phyloP scores from a whole-genome alignment of 768 basidiomycete species.

The Macrocybe gigantea region DNA sequence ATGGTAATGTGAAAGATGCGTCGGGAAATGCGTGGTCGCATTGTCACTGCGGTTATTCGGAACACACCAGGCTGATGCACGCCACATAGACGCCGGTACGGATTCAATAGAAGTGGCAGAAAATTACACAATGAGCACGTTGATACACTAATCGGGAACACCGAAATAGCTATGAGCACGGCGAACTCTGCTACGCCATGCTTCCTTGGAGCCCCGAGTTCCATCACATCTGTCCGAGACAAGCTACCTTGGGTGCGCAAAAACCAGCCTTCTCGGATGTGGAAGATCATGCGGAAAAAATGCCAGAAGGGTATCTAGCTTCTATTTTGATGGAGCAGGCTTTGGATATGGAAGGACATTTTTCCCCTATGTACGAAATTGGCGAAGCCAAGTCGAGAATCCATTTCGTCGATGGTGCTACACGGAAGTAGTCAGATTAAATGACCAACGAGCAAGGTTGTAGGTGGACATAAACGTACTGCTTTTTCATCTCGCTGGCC shows the following conservation, averaged over 20 bases:
- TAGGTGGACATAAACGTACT: constrained; percentile 39
- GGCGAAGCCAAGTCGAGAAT: constrained; percentile 59
- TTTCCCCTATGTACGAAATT: constrained; percentile 57
- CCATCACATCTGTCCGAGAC: too few relatives aligned
- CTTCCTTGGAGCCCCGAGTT: too few relatives aligned
- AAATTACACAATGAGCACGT: too few relatives aligned
- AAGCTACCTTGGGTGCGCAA: too few relatives aligned
- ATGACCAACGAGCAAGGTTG: not conserved
- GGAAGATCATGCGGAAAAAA: too few relatives aligned
- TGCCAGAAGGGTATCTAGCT: not conserved
- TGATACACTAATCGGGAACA: too few relatives aligned
- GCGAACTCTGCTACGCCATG: too few relatives aligned
- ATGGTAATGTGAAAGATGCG: constrained; percentile 13
- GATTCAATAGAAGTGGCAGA: too few relatives aligned
- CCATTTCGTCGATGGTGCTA: constrained; percentile 77
- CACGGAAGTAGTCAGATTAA: constrained; percentile 3
- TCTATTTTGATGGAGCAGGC: not conserved
- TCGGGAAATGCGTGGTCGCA: not conserved
- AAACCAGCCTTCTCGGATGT: too few relatives aligned
- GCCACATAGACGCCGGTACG: not conserved
- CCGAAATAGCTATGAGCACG: too few relatives aligned
- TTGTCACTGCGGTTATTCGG: not conserved
- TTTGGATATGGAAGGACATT: constrained; percentile 27
- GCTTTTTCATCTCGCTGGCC: constrained; percentile 83
- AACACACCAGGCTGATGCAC: not conserved